Base-by-base conservation (phyloP, 164 flowering plant species). In the Warburgia ugandensis region DNA sequence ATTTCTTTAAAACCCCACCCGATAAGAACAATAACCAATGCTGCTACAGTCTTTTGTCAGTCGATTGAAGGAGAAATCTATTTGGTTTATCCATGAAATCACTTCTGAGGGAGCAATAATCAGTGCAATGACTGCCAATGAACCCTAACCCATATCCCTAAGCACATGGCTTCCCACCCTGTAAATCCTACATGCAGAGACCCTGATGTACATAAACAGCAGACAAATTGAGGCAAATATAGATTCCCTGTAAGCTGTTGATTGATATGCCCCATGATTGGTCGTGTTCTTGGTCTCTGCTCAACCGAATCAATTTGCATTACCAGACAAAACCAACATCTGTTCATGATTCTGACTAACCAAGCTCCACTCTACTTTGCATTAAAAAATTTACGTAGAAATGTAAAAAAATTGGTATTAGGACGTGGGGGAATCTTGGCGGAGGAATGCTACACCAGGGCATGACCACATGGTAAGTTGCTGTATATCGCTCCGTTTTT, bases 121-220 rank as follows among this genome's bases (percentile, higher is more conserved):
- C 29, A 38, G 44, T 38, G 26, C 45, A 52, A 40, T 39, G 36
- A 27, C 56, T 44, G 7, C 35, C 38, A 45, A 40, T n/a, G 16
- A 13, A n/a, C 46, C 40, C 36, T 37, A 20, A 26, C 44, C 28
- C 16, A 52, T 27, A 39, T 40, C 36, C 23, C 17, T 12, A 19
- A 21, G 56, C 56, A 52, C 56, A 38, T 52, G 56, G n/a, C 56
- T 39, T 11, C 56, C 30, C 33, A 28, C 56, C 26, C 45, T 28
- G 20, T 28, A 50, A 50, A 50, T 50, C 54, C 26, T 50, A 23
- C 54, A 35, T 35, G 22, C 26, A 35, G 42, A 45, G 25, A 25
- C n/a, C 19, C 48, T 45, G 25, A 37, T 3, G 41, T 14, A 37
- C 17, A 4, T 16, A 37, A 37, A 11, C 8, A 37, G 6, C 1